These are phyloP conservation scores for Schoenoplectus tabernaemontani DNA, from an alignment of 202 grass and related monocot species.

Conservation along the genomic window DNA sequence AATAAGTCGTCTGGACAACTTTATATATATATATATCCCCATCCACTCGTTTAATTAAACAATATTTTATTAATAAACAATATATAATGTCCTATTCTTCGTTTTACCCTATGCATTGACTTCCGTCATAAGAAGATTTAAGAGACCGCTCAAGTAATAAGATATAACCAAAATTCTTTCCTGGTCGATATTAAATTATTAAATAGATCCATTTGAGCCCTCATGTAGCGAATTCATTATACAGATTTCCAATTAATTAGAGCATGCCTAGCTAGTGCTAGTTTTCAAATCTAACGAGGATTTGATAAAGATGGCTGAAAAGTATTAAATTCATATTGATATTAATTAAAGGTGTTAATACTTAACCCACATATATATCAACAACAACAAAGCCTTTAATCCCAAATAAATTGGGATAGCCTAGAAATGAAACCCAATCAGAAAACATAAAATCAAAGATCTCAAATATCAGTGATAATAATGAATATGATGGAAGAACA, in stretches of 20 bases:
- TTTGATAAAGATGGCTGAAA: not conserved
- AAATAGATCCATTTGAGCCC: not conserved
- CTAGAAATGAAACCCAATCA: too few relatives aligned
- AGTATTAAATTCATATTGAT: not conserved
- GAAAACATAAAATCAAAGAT: too few relatives aligned
- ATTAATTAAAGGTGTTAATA: not conserved
- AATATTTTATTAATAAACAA: not conserved
- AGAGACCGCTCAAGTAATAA: not conserved
- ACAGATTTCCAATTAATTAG: not conserved
- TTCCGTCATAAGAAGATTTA: not conserved
- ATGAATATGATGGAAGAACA: too few relatives aligned
- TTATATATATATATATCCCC: not conserved
- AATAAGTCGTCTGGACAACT: not conserved
- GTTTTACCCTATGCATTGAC: constrained; percentile 3
- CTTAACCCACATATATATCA: not conserved
- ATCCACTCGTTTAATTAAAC: not conserved
- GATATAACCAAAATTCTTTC: not conserved
- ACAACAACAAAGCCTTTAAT: too few relatives aligned
- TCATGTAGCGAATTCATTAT: not conserved
- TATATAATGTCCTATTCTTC: not conserved
- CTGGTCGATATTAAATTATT: not conserved
- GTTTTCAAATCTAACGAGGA: not conserved
- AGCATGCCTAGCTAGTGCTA: not conserved
- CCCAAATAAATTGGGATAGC: too few relatives aligned
- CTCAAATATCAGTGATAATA: too few relatives aligned